These are phyloP conservation scores for Paecilomyces variotii DNA, from an alignment of 2,329 filamentous ascomycete genomes.

Conservation along the genomic window DNA sequence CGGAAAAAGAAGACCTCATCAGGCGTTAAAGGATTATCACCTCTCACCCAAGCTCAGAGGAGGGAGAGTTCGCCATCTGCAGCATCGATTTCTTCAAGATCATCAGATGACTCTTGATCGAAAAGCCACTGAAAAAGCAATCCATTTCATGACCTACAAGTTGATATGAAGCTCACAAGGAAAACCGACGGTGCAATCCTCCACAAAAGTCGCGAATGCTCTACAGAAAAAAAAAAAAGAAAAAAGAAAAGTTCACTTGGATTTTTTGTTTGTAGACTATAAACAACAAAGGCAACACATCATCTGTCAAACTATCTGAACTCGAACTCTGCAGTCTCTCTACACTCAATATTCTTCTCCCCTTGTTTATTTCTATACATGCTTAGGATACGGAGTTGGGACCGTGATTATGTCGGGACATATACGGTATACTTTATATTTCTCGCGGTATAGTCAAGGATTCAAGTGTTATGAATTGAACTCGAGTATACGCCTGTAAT, in stretches of 20 bases:
- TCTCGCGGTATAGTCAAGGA: not conserved
- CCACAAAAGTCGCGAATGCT: too few species aligned
- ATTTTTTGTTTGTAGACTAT: not conserved
- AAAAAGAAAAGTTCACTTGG: not conserved
- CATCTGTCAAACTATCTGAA: not conserved
- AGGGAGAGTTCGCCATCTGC: slow-evolving; percentile 26
- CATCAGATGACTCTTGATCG: not conserved
- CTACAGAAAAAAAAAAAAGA: too few species aligned
- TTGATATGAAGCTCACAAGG: too few species aligned
- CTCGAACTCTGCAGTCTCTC: not conserved
- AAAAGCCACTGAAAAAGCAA: not conserved
- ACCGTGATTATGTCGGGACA: too few species aligned
- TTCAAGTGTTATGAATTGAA: too few species aligned
- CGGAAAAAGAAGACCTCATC: slow-evolving; percentile 20
- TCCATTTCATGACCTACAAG: too few species aligned
- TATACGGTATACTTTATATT: not conserved
- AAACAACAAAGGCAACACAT: not conserved
- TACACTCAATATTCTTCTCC: too few species aligned
- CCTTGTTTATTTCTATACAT: too few species aligned
- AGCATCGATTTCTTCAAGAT: not conserved
- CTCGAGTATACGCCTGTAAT: too few species aligned
- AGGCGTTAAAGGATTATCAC: slow-evolving; percentile 21
- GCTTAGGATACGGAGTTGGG: too few species aligned
- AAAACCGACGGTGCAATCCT: too few species aligned
- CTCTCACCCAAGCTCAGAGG: slow-evolving; percentile 30